Percentiles rank a stretch among this genome's conserved stretches.
phyloP scores from a whole-genome alignment of 257 asterid genomes.

The Solanum verrucosum region DNA sequence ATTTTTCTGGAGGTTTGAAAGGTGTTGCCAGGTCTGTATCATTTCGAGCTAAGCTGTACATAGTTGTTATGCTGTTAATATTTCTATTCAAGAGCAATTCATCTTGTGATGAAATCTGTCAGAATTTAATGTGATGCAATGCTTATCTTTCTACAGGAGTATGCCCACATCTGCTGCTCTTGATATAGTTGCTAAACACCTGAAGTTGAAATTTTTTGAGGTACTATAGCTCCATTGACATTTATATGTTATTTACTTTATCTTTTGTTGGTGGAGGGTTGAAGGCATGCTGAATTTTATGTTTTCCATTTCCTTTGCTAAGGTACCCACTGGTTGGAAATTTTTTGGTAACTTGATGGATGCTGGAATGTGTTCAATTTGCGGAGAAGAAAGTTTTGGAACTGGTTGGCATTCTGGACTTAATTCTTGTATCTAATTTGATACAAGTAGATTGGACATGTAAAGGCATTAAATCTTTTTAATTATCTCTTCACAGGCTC shows the following conservation, averaged over 20 bases:
- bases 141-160: conserved; percentile 58
- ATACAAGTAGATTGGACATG: background rate
- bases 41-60: background rate
- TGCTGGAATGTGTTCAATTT: conserved; percentile 96
- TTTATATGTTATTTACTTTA: background rate
- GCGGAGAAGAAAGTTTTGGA: conserved; percentile 99
- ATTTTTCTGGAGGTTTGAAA: conserved; percentile 88
- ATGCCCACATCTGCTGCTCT: conserved; percentile 99
- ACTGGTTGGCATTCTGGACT: conserved; percentile 48
- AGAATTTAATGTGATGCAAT: background rate
- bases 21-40: conserved; percentile 88
- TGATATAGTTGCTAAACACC: conserved; percentile 84
- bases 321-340: conserved; percentile 99
- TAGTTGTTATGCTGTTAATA: background rate
- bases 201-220: conserved; percentile 91
- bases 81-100: background rate
- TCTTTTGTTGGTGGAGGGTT: background rate
- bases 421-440: background rate
- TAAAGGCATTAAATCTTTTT: background rate
- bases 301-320: conserved; percentile 5
- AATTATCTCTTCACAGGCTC: conserved; percentile 50
- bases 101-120: background rate
- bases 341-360: conserved; percentile 98
- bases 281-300: conserved; percentile 8
- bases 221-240: conserved; percentile 17